Evolutionary conservation across 2,329 filamentous ascomycete genomes (phyloP).

Genomic region (Coleophoma crateriformis): DNA sequence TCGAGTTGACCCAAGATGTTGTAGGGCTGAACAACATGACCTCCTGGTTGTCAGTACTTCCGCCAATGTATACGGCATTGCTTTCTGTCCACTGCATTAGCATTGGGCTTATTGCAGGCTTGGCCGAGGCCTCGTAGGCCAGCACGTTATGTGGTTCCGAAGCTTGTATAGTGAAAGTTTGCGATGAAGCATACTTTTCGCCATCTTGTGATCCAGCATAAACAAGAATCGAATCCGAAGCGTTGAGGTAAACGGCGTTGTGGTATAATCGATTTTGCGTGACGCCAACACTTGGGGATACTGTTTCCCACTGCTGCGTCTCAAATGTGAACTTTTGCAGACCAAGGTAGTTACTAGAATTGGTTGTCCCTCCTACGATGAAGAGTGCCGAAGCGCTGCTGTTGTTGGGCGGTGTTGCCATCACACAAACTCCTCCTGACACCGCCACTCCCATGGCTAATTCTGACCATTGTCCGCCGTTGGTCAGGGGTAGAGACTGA

Average conservation of each 20-base stretch:
- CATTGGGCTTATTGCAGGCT: conserved; percentile 62
- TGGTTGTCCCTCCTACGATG: conserved; percentile 69
- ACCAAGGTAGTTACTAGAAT: conserved; percentile 57
- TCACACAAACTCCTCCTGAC: conserved; percentile 72
- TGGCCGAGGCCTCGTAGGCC: conserved; percentile 52
- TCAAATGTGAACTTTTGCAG: conserved; percentile 64
- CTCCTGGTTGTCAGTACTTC: conserved; percentile 56
- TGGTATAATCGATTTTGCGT: conserved; percentile 65
- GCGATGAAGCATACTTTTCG: conserved; percentile 50
- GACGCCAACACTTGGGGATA: conserved; percentile 33
- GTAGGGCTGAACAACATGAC: conserved; percentile 67
- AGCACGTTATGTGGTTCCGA: conserved; percentile 57
- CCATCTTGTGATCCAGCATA: conserved; percentile 72
- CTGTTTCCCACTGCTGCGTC: conserved; percentile 50
- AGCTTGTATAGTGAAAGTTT: conserved; percentile 71
- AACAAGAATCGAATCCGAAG: conserved; percentile 66
- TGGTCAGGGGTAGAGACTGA: conserved; percentile 62
- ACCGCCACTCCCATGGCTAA: conserved; percentile 64
- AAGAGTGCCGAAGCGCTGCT: conserved; percentile 61
- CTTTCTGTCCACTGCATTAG: conserved; percentile 69
- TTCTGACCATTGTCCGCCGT: conserved; percentile 67
- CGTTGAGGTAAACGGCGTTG: conserved; percentile 67
- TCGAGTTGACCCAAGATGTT: conserved; percentile 62
- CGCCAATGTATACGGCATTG: conserved; percentile 70
- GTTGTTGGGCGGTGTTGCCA: conserved; percentile 54